Conservation (phyloP, 2,329 filamentous ascomycete species). For the Scedosporium boydii region DNA sequence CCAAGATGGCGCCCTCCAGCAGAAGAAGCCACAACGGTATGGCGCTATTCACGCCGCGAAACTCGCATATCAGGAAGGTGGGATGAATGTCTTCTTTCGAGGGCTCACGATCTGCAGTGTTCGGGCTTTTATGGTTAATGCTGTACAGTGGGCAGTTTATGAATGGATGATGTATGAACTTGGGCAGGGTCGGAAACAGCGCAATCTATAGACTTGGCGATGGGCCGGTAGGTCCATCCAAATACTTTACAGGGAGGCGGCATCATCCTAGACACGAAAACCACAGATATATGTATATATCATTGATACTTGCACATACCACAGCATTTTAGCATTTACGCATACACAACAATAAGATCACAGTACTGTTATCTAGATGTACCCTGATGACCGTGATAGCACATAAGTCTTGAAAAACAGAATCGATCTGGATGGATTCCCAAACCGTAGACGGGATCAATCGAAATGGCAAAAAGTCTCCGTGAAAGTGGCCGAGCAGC, state of each 20-base stretch:
- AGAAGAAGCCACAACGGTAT: constrained; percentile 18
- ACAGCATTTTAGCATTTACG: no score
- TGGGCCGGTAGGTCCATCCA: not conserved
- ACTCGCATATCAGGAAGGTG: constrained; percentile 55
- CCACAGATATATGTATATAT: no score
- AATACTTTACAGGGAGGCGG: no score
- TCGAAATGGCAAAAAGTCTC: constrained; percentile 1
- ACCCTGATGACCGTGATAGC: no score
- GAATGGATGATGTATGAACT: constrained; percentile 71
- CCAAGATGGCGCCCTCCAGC: constrained; percentile 4
- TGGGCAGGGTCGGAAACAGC: constrained; percentile 5
- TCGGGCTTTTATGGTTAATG: constrained; percentile 86
- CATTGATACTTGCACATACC: no score
- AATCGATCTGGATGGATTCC: not conserved
- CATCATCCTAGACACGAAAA: no score
- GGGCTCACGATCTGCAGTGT: constrained; percentile 74
- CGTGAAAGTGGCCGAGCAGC: constrained; percentile 2
- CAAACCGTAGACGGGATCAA: not conserved
- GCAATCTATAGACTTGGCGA: not conserved
- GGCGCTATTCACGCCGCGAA: constrained; percentile 55
- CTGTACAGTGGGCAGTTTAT: constrained; percentile 85
- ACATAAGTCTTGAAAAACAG: no score
- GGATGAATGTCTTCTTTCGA: constrained; percentile 56
- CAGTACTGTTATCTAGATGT: no score
- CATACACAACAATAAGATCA: no score